Evolutionary conservation across 805 yeast genomes (phyloP).

Genomic region (Hanseniaspora lachancei): DNA sequence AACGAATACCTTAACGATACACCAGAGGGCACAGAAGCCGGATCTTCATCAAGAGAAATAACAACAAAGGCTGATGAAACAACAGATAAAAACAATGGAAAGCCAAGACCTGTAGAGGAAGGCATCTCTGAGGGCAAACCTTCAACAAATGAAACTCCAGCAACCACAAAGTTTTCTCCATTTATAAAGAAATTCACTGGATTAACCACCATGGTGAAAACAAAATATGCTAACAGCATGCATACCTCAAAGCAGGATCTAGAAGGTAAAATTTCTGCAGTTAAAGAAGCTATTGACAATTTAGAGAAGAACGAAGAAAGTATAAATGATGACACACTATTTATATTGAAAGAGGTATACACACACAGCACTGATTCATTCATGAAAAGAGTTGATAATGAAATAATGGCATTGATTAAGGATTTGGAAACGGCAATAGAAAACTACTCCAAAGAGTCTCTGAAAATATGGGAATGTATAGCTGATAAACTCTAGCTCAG

Average conservation of each 20-base stretch:
- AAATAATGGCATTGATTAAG: not conserved
- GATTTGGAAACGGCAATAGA: not conserved
- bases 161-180: constrained; percentile 1
- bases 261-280: not conserved
- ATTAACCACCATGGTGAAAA: constrained; percentile 4
- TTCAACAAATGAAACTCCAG: not conserved
- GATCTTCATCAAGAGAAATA: not conserved
- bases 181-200: constrained; percentile 2
- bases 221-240: constrained; percentile 1
- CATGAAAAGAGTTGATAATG: constrained; percentile 3
- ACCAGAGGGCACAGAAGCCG: not conserved
- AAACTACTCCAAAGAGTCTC: not conserved
- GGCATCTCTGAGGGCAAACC: constrained; percentile 18
- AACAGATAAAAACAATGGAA: constrained; percentile 14
- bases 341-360: constrained; percentile 3
- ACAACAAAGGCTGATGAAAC: not conserved
- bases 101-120: constrained; percentile 17
- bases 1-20: not conserved
- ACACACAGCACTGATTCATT: not conserved
- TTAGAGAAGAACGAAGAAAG: constrained; percentile 9
- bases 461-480: not conserved
- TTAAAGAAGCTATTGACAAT: not conserved
- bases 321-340: constrained; percentile 4
- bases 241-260: constrained; percentile 1
- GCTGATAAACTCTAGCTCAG: not conserved